These are phyloP conservation scores for Flueggea neowawraea DNA, from an alignment of 441 rosid genomes.

Conservation along the genomic window DNA sequence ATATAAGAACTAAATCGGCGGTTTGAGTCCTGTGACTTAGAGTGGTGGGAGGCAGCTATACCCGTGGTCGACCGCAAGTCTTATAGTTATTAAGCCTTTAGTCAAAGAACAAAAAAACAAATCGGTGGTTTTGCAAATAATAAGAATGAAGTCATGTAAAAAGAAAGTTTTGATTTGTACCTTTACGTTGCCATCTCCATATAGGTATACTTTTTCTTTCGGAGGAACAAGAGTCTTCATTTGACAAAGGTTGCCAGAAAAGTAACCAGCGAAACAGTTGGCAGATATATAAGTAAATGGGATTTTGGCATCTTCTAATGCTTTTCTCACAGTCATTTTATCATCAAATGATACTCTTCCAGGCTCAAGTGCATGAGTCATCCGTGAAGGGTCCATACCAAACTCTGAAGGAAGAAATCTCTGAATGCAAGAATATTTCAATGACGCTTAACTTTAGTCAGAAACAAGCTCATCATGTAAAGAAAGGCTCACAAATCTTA, in stretches of 20 bases:
- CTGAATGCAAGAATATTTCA: conserved; percentile 12
- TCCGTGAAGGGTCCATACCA: conserved; percentile 47
- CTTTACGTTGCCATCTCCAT: conserved; percentile 46
- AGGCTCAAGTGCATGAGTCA: conserved; percentile 49
- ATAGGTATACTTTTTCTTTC: conserved; percentile 29
- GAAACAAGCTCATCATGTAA: background rate
- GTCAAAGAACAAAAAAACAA: too few relatives aligned
- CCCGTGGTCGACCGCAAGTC: too few relatives aligned
- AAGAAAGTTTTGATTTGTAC: background rate
- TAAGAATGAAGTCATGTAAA: background rate
- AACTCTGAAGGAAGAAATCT: conserved; percentile 60
- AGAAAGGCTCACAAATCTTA: too few relatives aligned
- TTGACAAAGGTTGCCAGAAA: conserved; percentile 47
- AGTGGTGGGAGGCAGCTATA: too few relatives aligned
- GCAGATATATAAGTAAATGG: conserved; percentile 47
- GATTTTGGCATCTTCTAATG: conserved; percentile 41
- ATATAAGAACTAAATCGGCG: too few relatives aligned
- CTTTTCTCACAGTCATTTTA: conserved; percentile 50
- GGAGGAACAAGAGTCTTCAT: conserved; percentile 51
- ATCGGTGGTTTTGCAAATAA: too few relatives aligned
- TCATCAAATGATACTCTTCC: conserved; percentile 51
- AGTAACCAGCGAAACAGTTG: conserved; percentile 57
- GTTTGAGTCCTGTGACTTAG: too few relatives aligned
- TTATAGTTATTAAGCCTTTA: too few relatives aligned
- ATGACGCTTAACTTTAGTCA: too few relatives aligned